Evolutionary conservation across 257 asterid genomes (phyloP).

Genomic region (Linaria vulgaris): DNA sequence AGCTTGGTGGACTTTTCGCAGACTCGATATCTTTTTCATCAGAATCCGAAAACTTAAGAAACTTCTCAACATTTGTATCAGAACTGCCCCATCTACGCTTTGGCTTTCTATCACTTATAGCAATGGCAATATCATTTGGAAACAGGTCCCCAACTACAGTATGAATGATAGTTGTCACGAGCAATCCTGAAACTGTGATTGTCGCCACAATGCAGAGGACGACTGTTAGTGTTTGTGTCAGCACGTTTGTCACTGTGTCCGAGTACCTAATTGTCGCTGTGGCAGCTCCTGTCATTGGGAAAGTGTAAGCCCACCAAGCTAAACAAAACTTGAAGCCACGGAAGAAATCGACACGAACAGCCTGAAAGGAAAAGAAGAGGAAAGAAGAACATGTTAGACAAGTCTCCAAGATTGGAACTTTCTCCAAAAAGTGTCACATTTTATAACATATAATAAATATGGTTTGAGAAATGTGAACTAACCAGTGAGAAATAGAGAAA

Average conservation of each 20-base stretch:
- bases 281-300: constrained; percentile 87
- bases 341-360: constrained; percentile 77
- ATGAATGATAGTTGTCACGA: constrained; percentile 62
- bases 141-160: constrained; percentile 67
- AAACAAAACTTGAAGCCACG: constrained; percentile 85
- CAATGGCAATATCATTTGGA: constrained; percentile 67
- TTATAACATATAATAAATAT: background rate
- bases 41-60: constrained; percentile 41
- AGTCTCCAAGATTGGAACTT: background rate
- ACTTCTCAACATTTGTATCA: constrained; percentile 34
- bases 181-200: constrained; percentile 51
- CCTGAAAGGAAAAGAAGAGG: constrained; percentile 44
- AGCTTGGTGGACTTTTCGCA: constrained; percentile 26
- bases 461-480: constrained; percentile 9
- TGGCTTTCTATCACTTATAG: constrained; percentile 47
- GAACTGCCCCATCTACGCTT: constrained; percentile 35
- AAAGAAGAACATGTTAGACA: constrained; percentile 21
- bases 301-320: constrained; percentile 97
- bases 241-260: constrained; percentile 33
- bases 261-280: constrained; percentile 70
- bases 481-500: constrained; percentile 84
- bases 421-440: background rate
- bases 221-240: constrained; percentile 41
- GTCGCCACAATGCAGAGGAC: constrained; percentile 54
- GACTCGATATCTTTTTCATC: constrained; percentile 48